Percentiles rank a stretch among this genome's conserved stretches.
These are phyloP conservation scores for Leucocoprinus birnbaumii DNA, from an alignment of 768 basidiomycete species.

Conservation along the genomic window DNA sequence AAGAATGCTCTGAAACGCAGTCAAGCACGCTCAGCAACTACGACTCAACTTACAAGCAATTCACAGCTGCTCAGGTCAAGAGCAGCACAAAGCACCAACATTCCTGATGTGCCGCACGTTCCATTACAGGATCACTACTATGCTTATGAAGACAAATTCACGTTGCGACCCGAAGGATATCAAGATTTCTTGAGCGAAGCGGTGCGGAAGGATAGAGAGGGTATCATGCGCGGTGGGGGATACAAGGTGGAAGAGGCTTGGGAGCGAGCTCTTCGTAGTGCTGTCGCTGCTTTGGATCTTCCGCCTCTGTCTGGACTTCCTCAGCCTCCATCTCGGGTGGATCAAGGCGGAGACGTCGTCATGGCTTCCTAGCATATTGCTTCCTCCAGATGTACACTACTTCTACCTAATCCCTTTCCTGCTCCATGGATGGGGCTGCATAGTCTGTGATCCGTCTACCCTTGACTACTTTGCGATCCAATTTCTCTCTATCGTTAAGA, in stretches of 20 bases:
- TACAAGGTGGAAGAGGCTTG: constrained; percentile 82
- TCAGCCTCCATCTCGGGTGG: constrained; percentile 15
- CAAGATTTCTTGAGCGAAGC: constrained; percentile 74
- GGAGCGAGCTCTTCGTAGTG: constrained; percentile 74
- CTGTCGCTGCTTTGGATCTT: constrained; percentile 72
- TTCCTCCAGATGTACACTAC: constrained; percentile 3
- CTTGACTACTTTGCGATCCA: constrained; percentile 45
- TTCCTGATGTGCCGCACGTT: constrained; percentile 79
- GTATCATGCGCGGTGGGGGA: constrained; percentile 81
- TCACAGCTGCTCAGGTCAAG: constrained; percentile 56
- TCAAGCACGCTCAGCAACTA: constrained; percentile 50
- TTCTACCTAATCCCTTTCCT: background rate
- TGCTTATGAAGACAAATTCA: constrained; percentile 68
- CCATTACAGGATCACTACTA: constrained; percentile 78
- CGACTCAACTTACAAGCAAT: constrained; percentile 41
- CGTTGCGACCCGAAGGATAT: constrained; percentile 52
- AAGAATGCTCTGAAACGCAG: constrained; percentile 62
- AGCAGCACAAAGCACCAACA: constrained; percentile 58
- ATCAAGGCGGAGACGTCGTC: constrained; percentile 39
- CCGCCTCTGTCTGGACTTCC: constrained; percentile 39
- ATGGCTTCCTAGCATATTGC: constrained; percentile 35
- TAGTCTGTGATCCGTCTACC: background rate
- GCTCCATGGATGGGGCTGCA: constrained; percentile 1
- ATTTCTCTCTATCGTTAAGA: constrained; percentile 51
- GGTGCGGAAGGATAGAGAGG: constrained; percentile 71